phyloP scores from a whole-genome alignment of 441 rosid genomes.

The Euphorbia corollata region DNA sequence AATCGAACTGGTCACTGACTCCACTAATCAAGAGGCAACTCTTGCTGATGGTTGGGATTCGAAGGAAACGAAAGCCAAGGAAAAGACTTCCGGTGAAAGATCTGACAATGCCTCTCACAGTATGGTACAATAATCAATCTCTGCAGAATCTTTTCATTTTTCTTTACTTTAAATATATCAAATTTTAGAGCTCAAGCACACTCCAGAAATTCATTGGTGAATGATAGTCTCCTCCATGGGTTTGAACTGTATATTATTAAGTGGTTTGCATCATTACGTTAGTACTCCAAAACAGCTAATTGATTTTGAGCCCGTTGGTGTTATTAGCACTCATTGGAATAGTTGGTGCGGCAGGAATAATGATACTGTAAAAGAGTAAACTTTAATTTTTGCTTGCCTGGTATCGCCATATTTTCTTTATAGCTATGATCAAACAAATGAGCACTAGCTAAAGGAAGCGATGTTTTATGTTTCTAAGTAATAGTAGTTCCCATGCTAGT shows the following conservation, averaged over 20 bases:
- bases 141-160: background rate
- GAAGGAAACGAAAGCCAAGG: conserved; percentile 6
- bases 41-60: conserved; percentile 17
- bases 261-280: background rate
- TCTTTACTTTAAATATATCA: background rate
- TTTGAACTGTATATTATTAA: background rate
- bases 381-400: background rate
- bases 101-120: conserved; percentile 23
- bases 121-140: conserved; percentile 27
- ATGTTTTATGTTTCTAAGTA: background rate
- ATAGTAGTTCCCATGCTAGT: background rate
- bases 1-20: conserved; percentile 44
- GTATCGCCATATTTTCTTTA: background rate
- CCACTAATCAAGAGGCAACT: conserved; percentile 9
- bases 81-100: background rate
- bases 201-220: conserved; percentile 11
- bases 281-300: background rate
- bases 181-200: background rate
- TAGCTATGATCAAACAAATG: background rate
- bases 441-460: background rate
- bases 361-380: background rate
- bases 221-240: background rate
- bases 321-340: background rate
- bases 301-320: conserved; percentile 6
- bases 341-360: background rate